Conservation (phyloP, 805 yeast species). For the Monosporozyma aerobia region DNA sequence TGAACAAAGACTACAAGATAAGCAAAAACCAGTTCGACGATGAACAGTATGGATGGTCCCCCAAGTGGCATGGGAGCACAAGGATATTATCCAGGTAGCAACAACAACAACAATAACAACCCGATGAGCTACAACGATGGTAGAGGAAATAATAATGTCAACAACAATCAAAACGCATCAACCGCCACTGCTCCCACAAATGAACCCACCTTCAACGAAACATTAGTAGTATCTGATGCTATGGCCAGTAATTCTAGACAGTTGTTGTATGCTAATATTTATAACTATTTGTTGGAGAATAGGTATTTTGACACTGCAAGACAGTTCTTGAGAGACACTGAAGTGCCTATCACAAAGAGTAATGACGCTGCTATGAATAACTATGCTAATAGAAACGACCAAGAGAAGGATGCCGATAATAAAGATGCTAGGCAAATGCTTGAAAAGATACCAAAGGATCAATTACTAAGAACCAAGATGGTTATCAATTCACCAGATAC, state of each 20-base stretch:
- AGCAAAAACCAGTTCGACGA: background rate
- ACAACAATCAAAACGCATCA: background rate
- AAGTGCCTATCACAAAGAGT: slow-evolving; percentile 30
- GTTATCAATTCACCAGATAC: slow-evolving; percentile 37
- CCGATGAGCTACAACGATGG: background rate
- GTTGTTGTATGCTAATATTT: slow-evolving; percentile 43
- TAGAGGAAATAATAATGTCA: background rate
- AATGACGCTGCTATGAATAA: background rate
- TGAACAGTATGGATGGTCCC: background rate
- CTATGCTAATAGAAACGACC: background rate
- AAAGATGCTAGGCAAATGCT: background rate
- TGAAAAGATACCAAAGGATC: slow-evolving; percentile 4
- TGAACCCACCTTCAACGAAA: slow-evolving; percentile 9
- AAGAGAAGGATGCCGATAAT: slow-evolving; percentile 1
- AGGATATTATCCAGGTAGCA: background rate
- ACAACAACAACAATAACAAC: background rate
- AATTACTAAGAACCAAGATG: slow-evolving; percentile 27
- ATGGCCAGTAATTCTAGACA: slow-evolving; percentile 42
- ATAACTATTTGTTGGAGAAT: slow-evolving; percentile 40
- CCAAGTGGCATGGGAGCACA: background rate
- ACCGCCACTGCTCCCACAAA: background rate
- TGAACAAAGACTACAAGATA: background rate
- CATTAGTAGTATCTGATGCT: slow-evolving; percentile 33
- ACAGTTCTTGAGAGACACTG: slow-evolving; percentile 37
- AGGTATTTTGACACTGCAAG: slow-evolving; percentile 43